These are phyloP conservation scores for Durio zibethinus DNA, from an alignment of 345 rosid species.

Conservation along the genomic window DNA sequence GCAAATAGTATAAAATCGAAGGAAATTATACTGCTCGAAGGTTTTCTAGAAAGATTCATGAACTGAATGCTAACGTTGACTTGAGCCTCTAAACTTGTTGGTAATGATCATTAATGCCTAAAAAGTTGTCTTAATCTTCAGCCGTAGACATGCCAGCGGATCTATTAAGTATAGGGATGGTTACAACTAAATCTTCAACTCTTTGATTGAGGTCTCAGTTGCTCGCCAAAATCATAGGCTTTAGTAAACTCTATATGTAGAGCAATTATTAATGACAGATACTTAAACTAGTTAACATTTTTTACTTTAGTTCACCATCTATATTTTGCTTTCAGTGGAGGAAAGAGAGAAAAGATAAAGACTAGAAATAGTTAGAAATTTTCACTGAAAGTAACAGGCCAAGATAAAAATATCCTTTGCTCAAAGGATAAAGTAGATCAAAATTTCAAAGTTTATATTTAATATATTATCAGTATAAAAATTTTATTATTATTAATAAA, in stretches of 20 bases:
- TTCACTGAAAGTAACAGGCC: too few relatives aligned
- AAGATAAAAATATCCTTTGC: too few relatives aligned
- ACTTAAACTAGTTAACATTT: too few relatives aligned
- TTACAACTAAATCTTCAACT: not conserved
- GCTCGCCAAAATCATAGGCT: conserved; percentile 1
- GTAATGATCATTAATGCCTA: not conserved
- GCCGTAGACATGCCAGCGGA: not conserved
- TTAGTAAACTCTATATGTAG: not conserved
- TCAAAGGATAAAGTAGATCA: too few relatives aligned
- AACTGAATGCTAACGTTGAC: not conserved
- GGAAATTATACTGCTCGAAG: not conserved
- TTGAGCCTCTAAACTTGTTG: not conserved
- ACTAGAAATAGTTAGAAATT: too few relatives aligned
- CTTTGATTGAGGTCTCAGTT: not conserved
- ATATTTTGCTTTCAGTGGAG: too few relatives aligned
- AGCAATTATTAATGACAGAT: not conserved
- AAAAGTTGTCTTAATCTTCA: not conserved
- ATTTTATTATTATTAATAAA: too few relatives aligned
- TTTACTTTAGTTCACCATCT: too few relatives aligned
- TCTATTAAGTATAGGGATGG: not conserved
- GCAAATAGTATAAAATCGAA: not conserved
- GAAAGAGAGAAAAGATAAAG: too few relatives aligned
- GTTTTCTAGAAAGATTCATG: not conserved
- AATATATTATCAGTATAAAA: too few relatives aligned
- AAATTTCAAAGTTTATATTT: too few relatives aligned